Base-by-base conservation (phyloP, 345 rosid genomes). In the Limnanthes douglasii region DNA sequence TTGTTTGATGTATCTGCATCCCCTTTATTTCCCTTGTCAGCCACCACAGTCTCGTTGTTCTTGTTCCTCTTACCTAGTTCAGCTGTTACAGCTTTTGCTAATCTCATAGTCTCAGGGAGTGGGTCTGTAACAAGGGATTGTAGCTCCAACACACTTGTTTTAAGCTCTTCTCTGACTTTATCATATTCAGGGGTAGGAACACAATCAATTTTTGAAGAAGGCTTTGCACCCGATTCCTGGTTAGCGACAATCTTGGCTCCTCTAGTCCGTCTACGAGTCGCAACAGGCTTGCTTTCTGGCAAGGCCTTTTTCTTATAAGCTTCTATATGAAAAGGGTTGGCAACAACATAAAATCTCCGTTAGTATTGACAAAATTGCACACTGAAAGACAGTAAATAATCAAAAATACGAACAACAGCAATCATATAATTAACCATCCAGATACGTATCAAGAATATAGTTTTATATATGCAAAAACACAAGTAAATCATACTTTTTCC, bases 111-210 rank as follows among this genome's bases (percentile, higher is more conserved):
- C 34, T 51, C 56, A 4, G 75, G 71, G 23, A 70, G 77, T 23
- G 77, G 79, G 39, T 73, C 84, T 3, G 37, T 57, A 8, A 70
- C 70, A 13, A 39, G 15, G 0, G 64, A 53, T 51, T 22, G 60
- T 34, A 78, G 46, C 47, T 66, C 90, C 42, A 22, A 23, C 13
- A 38, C 26, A 41, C 72, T 73, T 8, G 42, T 17, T 20, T 51
- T 58, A 7, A 70, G 77, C 1, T 65, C 65, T 33, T 51, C 71
- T 46, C 42, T 58, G 15, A 49, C 57, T 61, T 28, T 50, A 7
- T 31, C 31, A 50, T 69, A 54, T 53, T 51, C 56, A 5, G 71
- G 48, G 3, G 57, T 15, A 8, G 54, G 26, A 28, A 62, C 1
- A 16, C 42, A 16, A 25, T 47, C 53, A 28, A 39, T 23, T 8